Evolutionary conservation across 176 grass and related monocot genomes (phyloP).

Genomic region (Lolium perenne): DNA sequence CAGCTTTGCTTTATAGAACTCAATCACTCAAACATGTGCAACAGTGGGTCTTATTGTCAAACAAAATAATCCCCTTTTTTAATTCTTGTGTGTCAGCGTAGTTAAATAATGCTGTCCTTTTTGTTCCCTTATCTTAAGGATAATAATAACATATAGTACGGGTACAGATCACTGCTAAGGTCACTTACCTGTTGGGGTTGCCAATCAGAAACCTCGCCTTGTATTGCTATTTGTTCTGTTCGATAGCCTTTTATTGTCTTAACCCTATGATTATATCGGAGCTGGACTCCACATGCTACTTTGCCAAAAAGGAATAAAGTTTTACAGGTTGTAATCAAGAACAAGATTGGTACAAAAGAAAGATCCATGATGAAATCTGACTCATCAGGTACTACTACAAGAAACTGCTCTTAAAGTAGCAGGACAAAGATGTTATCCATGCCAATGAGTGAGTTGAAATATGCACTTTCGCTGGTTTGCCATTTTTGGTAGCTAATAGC

Average conservation of each 20-base stretch:
- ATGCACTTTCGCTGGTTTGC: background rate
- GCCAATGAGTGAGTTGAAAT: background rate
- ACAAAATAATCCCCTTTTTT: background rate
- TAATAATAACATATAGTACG: background rate
- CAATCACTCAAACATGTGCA: background rate
- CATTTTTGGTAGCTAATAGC: background rate
- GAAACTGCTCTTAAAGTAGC: background rate
- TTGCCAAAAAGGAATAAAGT: background rate
- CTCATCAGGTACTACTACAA: background rate
- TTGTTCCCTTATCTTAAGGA: background rate
- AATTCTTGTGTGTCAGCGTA: background rate
- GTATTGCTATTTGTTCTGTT: background rate
- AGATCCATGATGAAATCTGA: background rate
- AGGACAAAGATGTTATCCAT: background rate
- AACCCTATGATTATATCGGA: background rate
- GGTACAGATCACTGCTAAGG: background rate
- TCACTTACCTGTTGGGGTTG: background rate
- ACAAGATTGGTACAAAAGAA: background rate
- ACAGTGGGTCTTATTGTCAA: background rate
- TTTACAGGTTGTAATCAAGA: background rate
- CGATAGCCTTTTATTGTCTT: background rate
- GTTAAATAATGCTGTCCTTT: background rate
- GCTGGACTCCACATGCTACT: background rate
- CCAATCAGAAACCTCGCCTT: background rate
- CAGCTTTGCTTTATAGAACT: conserved; percentile 2